A percentile compares a stretch with the other conserved stretches of the same genome.
These are phyloP conservation scores for Cymodocea nodosa DNA, from an alignment of 116 monocot species.

Conservation along the genomic window DNA sequence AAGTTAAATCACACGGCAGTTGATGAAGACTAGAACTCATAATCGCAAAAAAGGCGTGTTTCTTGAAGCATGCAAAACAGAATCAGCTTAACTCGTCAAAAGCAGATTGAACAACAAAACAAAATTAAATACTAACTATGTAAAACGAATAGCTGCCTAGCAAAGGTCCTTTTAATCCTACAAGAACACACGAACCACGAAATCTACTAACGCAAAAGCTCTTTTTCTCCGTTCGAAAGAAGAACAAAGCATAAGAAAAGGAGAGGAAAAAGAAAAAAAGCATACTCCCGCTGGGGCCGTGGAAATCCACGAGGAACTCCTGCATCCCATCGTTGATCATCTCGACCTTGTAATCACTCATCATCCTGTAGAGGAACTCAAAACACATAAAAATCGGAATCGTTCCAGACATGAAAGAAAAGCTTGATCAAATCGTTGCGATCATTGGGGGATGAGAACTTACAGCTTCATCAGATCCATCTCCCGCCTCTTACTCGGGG, in stretches of 20 bases:
- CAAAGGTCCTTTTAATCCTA: no score
- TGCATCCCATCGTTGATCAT: constrained; percentile 97
- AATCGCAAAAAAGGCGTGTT: no score
- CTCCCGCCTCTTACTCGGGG: constrained; percentile 58
- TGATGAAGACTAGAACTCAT: no score
- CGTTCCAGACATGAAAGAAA: constrained; percentile 4
- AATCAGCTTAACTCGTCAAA: no score
- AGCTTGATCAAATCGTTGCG: not conserved
- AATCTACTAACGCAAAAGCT: not conserved
- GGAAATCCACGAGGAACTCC: constrained; percentile 85
- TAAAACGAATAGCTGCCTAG: no score
- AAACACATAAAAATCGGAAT: not conserved
- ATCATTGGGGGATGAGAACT: no score
- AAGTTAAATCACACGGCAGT: not conserved
- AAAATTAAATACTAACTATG: no score
- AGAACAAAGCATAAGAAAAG: not conserved
- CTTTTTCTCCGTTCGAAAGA: not conserved
- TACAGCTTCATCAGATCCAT: constrained; percentile 75
- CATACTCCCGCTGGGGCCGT: constrained; percentile 79
- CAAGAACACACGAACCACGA: no score
- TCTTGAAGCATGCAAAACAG: no score
- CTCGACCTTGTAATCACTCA: constrained; percentile 98
- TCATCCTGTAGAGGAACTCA: constrained; percentile 45
- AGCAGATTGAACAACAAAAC: no score
- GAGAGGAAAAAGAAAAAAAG: not conserved